Evolutionary conservation across 352 stramenopile genomes (phyloP), one percentile per base, ranked within the genome.

Genomic region (Phytopythium chamaehyphon): DNA sequence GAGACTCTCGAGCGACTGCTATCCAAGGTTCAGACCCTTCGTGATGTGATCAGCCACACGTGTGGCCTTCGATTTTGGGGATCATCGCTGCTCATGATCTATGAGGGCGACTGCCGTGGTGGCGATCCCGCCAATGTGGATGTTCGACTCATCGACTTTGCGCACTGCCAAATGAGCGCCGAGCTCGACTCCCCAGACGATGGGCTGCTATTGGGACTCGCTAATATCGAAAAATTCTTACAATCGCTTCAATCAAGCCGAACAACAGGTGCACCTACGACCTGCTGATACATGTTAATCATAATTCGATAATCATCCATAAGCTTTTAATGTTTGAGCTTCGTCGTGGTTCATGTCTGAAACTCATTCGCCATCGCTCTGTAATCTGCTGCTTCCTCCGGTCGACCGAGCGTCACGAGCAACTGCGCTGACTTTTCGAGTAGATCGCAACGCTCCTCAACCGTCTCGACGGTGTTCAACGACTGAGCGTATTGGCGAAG

Each of bases 91-190:
- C 62, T 92, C 24, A 51, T 92, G 10, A 78, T 88, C 51, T 88
- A 90, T 62, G 81, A 92, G 57, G 81, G 81, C 23, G 81, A 89
- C 38, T 54, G 64, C 40, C 65, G 52, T 3, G 52, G 57, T 23
- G 62, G 44, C 14, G 31, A 49, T 1, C 38, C 47, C 39, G 43
- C 42, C 1, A 64, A 54, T 16, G 64, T 64, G 23, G 76, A 86
- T 52, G 69, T 88, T 35, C 75, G 77, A 36, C 60, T 92, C 19
- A 90, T 92, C 31, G 78, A 92, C 64, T 89, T 92, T 60, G 81
- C 78, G 33, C 80, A 92, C 42, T 83, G 81, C 51, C 75, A 92
- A 55, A 84, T 87, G 64, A 85, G 66, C 55, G 50, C 66, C 26
- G 55, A 47, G 16, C 60, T 88, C 14, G 64, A 62, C 22, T 67